phyloP scores from a whole-genome alignment of 2,329 filamentous ascomycete species.

The Aspergillus pseudotamarii region DNA sequence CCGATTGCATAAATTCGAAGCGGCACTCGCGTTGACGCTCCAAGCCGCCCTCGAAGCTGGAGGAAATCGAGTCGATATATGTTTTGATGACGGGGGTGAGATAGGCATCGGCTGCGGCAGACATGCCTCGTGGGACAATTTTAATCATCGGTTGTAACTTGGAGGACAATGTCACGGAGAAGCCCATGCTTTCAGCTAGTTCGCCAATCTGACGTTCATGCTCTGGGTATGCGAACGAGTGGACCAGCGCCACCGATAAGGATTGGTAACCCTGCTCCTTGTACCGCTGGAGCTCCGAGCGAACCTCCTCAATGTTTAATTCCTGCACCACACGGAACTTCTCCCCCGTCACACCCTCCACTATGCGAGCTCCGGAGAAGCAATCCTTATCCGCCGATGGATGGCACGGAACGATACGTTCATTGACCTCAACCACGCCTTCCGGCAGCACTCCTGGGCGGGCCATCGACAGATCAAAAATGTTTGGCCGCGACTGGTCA shows the following conservation, averaged over 20 bases:
- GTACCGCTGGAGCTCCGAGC: slow-evolving; percentile 65
- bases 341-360: slow-evolving; percentile 63
- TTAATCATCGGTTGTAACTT: slow-evolving; percentile 87
- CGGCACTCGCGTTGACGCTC: slow-evolving; percentile 71
- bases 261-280: slow-evolving; percentile 72
- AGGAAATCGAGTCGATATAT: slow-evolving; percentile 60
- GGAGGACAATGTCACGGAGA: slow-evolving; percentile 75
- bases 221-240: slow-evolving; percentile 85
- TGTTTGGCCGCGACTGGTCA: slow-evolving; percentile 84
- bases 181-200: slow-evolving; percentile 77
- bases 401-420: slow-evolving; percentile 78
- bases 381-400: slow-evolving; percentile 65
- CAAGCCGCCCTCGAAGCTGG: slow-evolving; percentile 78
- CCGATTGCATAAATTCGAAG: slow-evolving; percentile 96
- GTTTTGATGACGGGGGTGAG: slow-evolving; percentile 52
- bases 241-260: slow-evolving; percentile 84
- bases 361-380: slow-evolving; percentile 66
- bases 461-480: slow-evolving; percentile 84
- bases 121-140: slow-evolving; percentile 67
- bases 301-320: slow-evolving; percentile 57
- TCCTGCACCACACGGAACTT: slow-evolving; percentile 69
- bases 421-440: slow-evolving; percentile 80
- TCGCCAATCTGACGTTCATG: slow-evolving; percentile 80
- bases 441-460: slow-evolving; percentile 87
- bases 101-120: neutral